Percentiles rank a stretch among this genome's conserved stretches.
These are phyloP conservation scores for Herpetomonas muscarum DNA, from an alignment of 208 protist species.

Conservation along the genomic window DNA sequence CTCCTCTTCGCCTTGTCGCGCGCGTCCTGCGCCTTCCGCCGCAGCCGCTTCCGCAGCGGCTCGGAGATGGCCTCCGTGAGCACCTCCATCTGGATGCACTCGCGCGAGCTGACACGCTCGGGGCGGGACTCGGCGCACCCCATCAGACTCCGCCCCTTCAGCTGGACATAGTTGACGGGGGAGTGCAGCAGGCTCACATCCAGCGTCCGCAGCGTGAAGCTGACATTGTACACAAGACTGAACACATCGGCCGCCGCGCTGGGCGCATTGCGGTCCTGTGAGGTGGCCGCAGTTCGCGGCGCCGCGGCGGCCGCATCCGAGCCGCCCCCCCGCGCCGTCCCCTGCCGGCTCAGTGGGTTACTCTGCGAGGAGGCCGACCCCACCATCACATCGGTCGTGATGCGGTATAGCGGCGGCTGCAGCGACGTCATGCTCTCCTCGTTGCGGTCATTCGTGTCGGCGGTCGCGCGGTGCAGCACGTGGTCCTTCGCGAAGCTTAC, in stretches of 20 bases:
- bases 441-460: too few relatives aligned
- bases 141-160: constrained; percentile 47
- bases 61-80: constrained; percentile 71
- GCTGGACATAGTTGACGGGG: constrained; percentile 56
- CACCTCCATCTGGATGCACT: constrained; percentile 79
- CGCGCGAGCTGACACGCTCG: constrained; percentile 62
- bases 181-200: constrained; percentile 62
- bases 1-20: constrained; percentile 49
- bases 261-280: too few relatives aligned
- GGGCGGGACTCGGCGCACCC: constrained; percentile 57
- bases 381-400: too few relatives aligned
- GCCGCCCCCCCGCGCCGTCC: background rate
- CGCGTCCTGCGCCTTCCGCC: constrained; percentile 40
- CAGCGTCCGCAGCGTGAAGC: constrained; percentile 60
- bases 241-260: too few relatives aligned
- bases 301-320: background rate
- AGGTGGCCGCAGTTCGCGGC: background rate
- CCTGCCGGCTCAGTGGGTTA: background rate
- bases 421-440: too few relatives aligned
- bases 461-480: too few relatives aligned
- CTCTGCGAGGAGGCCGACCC: too few relatives aligned
- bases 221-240: constrained; percentile 50
- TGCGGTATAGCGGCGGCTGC: too few relatives aligned
- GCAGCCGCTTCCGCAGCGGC: constrained; percentile 34
- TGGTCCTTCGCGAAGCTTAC: too few relatives aligned